Base-by-base conservation (phyloP, 2,329 filamentous ascomycete genomes). In the Herpomyces periplanetae region DNA sequence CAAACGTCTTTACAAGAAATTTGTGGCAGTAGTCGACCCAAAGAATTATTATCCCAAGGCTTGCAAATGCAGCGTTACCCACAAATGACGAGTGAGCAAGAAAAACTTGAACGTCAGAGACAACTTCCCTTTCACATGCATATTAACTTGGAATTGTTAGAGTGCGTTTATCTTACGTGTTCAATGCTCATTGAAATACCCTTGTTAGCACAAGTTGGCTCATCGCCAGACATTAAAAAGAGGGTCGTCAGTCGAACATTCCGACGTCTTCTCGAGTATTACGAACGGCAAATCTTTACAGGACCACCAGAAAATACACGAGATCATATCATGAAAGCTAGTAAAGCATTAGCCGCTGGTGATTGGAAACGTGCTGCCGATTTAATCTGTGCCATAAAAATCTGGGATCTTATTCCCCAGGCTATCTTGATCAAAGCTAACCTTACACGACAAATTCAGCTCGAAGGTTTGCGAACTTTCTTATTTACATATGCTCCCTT, bases 81-180 rank as follows among this genome's bases (percentile, higher is more conserved):
- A 32, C 73, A 87, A 34, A 80, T 96, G 25, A 80, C 73, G 13
- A 80, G 80, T 8, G 80, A 96, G 43, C 80, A 96, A 43, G 80
- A 96, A 47, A 66, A 75, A 28, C 53, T 91, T 15, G 80, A 96
- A 48, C 68, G 80, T 38, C 75, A 91, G 45, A 62, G 80, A 32
- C 80, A 96, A 45, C 54, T 96, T 29, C 80, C 80, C 14, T 96
- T 96, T 60, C 80, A 96, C 49, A 88, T 96, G 71, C 80, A 96
- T 52, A 96, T 96, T 50, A 96, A 96, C 49, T 54, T 96, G 20
- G 80, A 96, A 41, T 56, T 96, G 21, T 55, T 96, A 15, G 80
- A 96, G 47, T 91, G 80, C 35, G 75, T 91, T 25, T 96, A 96
- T 46, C 54, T 96, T 23, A 91, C 80, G 19, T 91, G 75, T 49